phyloP scores from a whole-genome alignment of 2,329 filamentous ascomycete species.

The Verticillium albo-atrum region DNA sequence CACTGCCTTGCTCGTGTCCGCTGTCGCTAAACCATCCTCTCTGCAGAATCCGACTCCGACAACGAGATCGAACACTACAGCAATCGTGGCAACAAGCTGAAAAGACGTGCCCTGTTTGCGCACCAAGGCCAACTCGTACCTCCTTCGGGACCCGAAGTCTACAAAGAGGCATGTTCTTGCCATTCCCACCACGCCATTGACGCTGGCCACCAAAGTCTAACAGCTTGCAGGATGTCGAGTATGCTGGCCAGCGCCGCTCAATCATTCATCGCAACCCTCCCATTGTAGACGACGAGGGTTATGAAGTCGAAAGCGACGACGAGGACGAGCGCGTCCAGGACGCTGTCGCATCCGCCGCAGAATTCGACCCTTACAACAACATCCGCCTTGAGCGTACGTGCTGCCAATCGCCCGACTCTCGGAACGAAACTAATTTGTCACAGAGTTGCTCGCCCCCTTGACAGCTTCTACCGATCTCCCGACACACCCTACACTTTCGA shows the following conservation, averaged over 20 bases:
- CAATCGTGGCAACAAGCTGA: conserved; percentile 76
- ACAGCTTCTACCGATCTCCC: conserved; percentile 71
- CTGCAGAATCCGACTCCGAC: conserved; percentile 72
- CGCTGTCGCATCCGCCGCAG: conserved; percentile 57
- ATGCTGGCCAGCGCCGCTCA: conserved; percentile 66
- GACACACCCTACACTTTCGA: conserved; percentile 68
- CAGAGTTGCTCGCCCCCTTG: conserved; percentile 71
- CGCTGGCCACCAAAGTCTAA: neutral
- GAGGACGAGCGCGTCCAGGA: conserved; percentile 59
- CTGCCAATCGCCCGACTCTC: neutral
- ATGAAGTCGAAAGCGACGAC: conserved; percentile 68
- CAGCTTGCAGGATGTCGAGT: conserved; percentile 57
- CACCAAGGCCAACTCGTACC: conserved; percentile 66
- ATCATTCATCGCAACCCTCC: conserved; percentile 72
- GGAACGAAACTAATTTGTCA: conserved; percentile 5
- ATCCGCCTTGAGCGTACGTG: conserved; percentile 65
- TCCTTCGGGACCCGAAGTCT: conserved; percentile 60
- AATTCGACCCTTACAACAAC: conserved; percentile 70
- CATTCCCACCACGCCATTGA: neutral
- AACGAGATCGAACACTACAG: conserved; percentile 64
- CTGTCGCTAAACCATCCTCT: conserved; percentile 12
- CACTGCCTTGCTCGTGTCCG: neutral
- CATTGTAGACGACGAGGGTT: conserved; percentile 72
- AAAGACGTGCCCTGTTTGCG: conserved; percentile 68
- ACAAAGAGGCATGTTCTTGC: conserved; percentile 53